Base-by-base conservation (phyloP, 2,329 filamentous ascomycete genomes). In the Madurella fahalii region DNA sequence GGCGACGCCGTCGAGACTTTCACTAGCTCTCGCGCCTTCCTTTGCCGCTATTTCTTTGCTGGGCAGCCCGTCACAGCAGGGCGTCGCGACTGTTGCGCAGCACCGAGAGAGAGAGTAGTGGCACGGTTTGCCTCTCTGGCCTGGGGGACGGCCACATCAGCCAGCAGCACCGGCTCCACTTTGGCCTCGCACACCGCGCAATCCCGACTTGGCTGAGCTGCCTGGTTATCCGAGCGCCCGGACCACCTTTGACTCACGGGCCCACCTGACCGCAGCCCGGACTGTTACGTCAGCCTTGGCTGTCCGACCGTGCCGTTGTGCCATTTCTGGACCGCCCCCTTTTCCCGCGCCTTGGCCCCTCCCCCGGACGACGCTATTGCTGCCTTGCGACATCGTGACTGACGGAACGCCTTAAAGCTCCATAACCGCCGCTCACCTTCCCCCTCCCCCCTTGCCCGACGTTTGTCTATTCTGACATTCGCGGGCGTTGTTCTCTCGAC, bases 11-110 rank as follows among this genome's bases (percentile, higher is more conserved):
- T 59, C 66, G 69, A 71, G 68, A 65, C 69, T 72, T 71, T 79
- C 58, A 69, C 67, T 80, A 79, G 77, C 72, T 70, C 72, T 80
- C 75, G 75, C 67, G 63, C 65, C 50, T 50, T 47, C 43, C 53
- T 44, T 15, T n/a, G 31, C 52, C 52, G 50, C 20, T 7, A 17
- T 17, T 31, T 37, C 40, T 52, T 50, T 37, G 50, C 45, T 32
- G 25, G 37, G 46, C 43, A 25, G 30, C 46, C 46, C 40, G 53
- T 54, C 52, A 52, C 59, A 54, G 34, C 34, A 54, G 42, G 43
- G 53, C 40, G 50, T 58, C 56, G 47, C 55, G 54, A 54, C 34
- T 41, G 17, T 56, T 49, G 52, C 54, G 52, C 57, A 52, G 53
- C 52, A 47, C 50, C 46, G 50, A 50, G 20, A n/a, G n/a, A n/a